phyloP scores from a whole-genome alignment of 108 stramenopile species.

The Tribonema minus region DNA sequence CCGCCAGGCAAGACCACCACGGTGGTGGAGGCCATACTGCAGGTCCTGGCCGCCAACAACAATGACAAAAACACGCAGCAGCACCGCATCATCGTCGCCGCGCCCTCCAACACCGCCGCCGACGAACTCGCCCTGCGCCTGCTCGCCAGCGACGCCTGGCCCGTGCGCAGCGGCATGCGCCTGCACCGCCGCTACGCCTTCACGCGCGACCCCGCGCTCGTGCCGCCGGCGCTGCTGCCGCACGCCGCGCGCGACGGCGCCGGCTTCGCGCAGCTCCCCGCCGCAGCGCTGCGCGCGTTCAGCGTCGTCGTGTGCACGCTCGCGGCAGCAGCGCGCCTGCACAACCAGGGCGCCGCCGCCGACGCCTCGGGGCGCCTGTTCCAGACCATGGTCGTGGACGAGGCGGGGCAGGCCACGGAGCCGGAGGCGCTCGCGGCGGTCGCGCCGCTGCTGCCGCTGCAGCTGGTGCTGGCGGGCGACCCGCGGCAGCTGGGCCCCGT shows the following conservation, averaged over 20 bases:
- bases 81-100: neutral
- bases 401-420: constrained; percentile 45
- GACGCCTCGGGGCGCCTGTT: neutral
- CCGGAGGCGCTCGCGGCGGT: constrained; percentile 44
- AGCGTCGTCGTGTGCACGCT: neutral
- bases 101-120: neutral
- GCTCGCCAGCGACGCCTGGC: neutral
- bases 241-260: no score
- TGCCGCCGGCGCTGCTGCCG: no score
- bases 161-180: neutral
- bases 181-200: neutral
- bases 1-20: constrained; percentile 51
- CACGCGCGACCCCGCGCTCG: no score
- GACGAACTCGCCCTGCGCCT: neutral
- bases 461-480: constrained; percentile 41
- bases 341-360: neutral
- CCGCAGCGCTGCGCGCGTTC: neutral
- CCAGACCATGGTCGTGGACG: constrained; percentile 32
- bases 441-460: constrained; percentile 8
- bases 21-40: constrained; percentile 48
- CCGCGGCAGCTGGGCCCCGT: constrained; percentile 24
- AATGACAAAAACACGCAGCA: neutral
- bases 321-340: neutral
- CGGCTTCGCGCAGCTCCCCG: no score
- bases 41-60: no score